Conservation (phyloP, 148 eudicot species). For the Rhododendron henanense region DNA sequence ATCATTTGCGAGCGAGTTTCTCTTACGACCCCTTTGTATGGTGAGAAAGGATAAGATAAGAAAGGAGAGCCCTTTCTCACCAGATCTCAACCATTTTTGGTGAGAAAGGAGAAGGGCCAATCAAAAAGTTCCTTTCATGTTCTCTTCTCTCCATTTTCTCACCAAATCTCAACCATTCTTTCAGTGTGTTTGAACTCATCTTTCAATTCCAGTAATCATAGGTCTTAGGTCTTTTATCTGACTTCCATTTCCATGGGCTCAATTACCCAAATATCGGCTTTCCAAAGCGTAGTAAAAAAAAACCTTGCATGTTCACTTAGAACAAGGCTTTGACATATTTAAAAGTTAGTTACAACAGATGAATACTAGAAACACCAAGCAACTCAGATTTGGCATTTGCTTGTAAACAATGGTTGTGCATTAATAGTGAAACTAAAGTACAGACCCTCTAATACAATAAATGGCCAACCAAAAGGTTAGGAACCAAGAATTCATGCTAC, state of each 20-base stretch:
- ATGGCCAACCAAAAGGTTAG: neutral
- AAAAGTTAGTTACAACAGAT: neutral
- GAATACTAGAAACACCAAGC: neutral
- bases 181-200: neutral
- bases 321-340: neutral
- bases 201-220: neutral
- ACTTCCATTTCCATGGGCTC: neutral
- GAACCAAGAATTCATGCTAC: neutral
- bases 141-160: too few species aligned
- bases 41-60: too few species aligned
- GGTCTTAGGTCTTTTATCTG: neutral
- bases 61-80: too few species aligned
- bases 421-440: neutral
- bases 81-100: too few species aligned
- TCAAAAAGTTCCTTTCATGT: neutral
- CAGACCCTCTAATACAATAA: neutral
- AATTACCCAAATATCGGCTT: neutral
- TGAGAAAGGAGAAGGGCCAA: neutral
- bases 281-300: neutral
- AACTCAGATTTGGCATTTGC: neutral
- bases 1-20: neutral
- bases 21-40: too few species aligned
- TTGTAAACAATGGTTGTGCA: neutral
- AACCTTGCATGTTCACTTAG: neutral
- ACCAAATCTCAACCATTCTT: neutral